phyloP scores from a whole-genome alignment of 257 asterid genomes.

The Thymus mandschuricus region DNA sequence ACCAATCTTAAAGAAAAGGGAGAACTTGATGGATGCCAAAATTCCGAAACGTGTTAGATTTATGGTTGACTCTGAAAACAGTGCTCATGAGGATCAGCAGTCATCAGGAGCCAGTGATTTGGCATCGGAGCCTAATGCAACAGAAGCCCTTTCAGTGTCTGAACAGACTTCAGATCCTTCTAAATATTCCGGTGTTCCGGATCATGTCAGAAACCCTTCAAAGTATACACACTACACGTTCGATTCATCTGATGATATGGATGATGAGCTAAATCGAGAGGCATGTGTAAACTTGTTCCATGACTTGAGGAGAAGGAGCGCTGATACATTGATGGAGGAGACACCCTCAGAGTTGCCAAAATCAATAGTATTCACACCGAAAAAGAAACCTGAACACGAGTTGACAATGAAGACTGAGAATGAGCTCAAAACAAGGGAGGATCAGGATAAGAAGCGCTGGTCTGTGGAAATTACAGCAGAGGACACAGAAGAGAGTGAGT shows the following conservation, averaged over 20 bases:
- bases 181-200: constrained; percentile 52
- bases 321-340: constrained; percentile 34
- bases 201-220: constrained; percentile 80
- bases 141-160: constrained; percentile 25
- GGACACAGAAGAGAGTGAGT: constrained; percentile 46
- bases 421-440: constrained; percentile 30
- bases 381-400: constrained; percentile 41
- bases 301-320: constrained; percentile 43
- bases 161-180: constrained; percentile 37
- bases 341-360: constrained; percentile 41
- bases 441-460: constrained; percentile 41
- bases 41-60: constrained; percentile 75
- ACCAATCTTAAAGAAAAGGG: constrained; percentile 68
- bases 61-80: constrained; percentile 34
- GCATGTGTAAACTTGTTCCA: constrained; percentile 62
- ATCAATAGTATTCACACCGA: constrained; percentile 60
- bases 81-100: constrained; percentile 33
- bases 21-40: constrained; percentile 39
- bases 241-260: constrained; percentile 57
- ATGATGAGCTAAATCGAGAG: constrained; percentile 61
- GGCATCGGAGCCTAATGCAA: constrained; percentile 22
- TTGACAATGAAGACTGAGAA: constrained; percentile 32
- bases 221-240: constrained; percentile 71
- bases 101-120: constrained; percentile 32
- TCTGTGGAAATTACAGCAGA: constrained; percentile 53